These are phyloP conservation scores for Kodamaea ohmeri DNA, from an alignment of 1,139 yeast species.

Conservation along the genomic window DNA sequence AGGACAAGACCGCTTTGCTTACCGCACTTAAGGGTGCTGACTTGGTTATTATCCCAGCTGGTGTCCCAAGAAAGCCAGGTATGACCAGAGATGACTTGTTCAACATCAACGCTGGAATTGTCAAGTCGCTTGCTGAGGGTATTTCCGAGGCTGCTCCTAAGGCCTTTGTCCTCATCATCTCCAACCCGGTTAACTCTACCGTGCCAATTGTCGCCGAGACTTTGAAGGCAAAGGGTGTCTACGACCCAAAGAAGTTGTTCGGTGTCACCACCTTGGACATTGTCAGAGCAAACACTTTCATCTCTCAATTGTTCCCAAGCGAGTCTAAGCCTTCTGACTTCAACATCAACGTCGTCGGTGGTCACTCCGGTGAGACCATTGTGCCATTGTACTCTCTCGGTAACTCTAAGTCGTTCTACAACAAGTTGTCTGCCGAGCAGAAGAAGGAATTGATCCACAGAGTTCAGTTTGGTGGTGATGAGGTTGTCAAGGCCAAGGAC, in stretches of 20 bases:
- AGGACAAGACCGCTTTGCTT: conserved; percentile 72
- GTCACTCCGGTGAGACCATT: conserved; percentile 98
- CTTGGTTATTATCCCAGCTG: conserved; percentile 94
- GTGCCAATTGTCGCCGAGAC: conserved; percentile 98
- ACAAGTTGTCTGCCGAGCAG: conserved; percentile 23
- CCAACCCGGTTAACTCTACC: conserved; percentile 98
- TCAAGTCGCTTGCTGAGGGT: conserved; percentile 86
- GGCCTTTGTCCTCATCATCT: conserved; percentile 82
- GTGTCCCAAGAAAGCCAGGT: conserved; percentile 99
- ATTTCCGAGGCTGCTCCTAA: conserved; percentile 84
- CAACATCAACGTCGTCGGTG: conserved; percentile 85
- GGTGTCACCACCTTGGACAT: conserved; percentile 98
- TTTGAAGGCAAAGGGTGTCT: conserved; percentile 78
- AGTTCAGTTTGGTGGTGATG: conserved; percentile 98
- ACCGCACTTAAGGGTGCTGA: conserved; percentile 77
- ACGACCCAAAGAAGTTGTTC: conserved; percentile 86
- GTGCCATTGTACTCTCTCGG: conserved; percentile 82
- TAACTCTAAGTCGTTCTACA: conserved; percentile 26
- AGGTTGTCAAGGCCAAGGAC: conserved; percentile 96
- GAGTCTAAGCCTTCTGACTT: conserved; percentile 66
- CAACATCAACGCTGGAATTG: conserved; percentile 96
- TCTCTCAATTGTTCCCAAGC: conserved; percentile 58
- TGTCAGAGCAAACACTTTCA: conserved; percentile 89
- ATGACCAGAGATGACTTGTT: conserved; percentile 98
- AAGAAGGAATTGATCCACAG: conserved; percentile 74